Conservation (phyloP, 257 asterid genomes). For the Solanum commersonii region DNA sequence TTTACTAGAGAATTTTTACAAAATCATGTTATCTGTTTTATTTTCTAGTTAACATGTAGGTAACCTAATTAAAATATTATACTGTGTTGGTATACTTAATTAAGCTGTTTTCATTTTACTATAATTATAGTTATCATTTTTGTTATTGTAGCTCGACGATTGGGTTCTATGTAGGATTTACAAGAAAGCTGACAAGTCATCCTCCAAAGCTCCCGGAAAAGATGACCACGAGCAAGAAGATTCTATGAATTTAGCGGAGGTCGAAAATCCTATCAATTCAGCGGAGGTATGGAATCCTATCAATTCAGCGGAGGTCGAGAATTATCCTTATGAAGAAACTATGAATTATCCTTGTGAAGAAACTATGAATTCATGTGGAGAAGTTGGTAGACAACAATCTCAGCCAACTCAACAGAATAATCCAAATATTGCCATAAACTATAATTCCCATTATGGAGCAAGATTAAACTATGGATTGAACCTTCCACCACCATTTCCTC, state of each 20-base stretch:
- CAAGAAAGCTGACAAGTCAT: not conserved
- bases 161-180: conserved; percentile 15
- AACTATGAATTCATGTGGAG: not conserved
- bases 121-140: not conserved
- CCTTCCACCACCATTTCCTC: too few relatives aligned
- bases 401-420: not conserved
- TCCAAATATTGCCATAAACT: not conserved
- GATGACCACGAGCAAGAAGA: too few relatives aligned
- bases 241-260: too few relatives aligned
- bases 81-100: not conserved
- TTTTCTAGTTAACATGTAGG: not conserved
- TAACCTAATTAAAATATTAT: not conserved
- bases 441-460: not conserved
- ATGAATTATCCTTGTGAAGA: too few relatives aligned
- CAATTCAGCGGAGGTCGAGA: too few relatives aligned
- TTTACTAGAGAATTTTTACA: too few relatives aligned
- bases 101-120: not conserved
- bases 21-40: not conserved
- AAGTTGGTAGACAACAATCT: not conserved
- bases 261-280: too few relatives aligned
- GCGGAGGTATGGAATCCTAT: too few relatives aligned
- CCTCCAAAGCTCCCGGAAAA: not conserved
- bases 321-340: not conserved
- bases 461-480: not conserved
- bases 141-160: conserved; percentile 17